Evolutionary conservation across 768 basidiomycete genomes (phyloP), one percentile per base, ranked within the genome.

Genomic region (Holtermanniella nyarrowii): DNA sequence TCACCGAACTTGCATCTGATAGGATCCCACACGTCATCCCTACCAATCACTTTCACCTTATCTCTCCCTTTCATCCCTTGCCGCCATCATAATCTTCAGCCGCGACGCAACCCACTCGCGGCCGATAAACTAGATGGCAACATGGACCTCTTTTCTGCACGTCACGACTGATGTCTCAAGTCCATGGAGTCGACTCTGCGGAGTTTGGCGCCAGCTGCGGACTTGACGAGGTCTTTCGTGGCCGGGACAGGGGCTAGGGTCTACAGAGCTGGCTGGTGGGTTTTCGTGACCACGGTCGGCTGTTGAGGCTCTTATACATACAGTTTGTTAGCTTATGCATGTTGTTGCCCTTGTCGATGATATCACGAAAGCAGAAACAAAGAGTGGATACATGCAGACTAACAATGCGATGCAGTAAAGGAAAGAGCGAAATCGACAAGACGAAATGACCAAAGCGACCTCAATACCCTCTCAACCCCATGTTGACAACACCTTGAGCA

Each of bases 401-500:
- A 27, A 11, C n/a, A 42, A 54, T 42, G 63, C 65, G 62, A 66
- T 45, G 63, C 65, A n/a, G 60, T 42, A 3, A 58, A 51, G 39
- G 65, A 62, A 12, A 67, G 53, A 41, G 60, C 62, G 57, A 67
- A 67, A 5, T 59, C 52, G 13, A 67, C 53, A 37, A 37, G 7
- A 16, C 31, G 31, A 7, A 37, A 37, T 16, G 31, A 37, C 16
- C 10, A 7, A 37, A 37, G 31, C 31, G 16, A 16, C 31, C 31
- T 37, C 31, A 37, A 16, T 37, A 37, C 31, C 31, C 31, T 37
- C 31, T 7, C 31, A 37, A 37, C 7, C 31, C 31, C 31, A 37
- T 37, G 31, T 37, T 78, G 58, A 76, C 76, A 51, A 79, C 78
- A 42, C 77, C 78, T 66, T 82, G 80, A 49, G 77, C 70, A 58